Evolutionary conservation across 768 basidiomycete genomes (phyloP), one percentile per base, ranked within the genome.

Genomic region (Hypsizygus marmoreus): DNA sequence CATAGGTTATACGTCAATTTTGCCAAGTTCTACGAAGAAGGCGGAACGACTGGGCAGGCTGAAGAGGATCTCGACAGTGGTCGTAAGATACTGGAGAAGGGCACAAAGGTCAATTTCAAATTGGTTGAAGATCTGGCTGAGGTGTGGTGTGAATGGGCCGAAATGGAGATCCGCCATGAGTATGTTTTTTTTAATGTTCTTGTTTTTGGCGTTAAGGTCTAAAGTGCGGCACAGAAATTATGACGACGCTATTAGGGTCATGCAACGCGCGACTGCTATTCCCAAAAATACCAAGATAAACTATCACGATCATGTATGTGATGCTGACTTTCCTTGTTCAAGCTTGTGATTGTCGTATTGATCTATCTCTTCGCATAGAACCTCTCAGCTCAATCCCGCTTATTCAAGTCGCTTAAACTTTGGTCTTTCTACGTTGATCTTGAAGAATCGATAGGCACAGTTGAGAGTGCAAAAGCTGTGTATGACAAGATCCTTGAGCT

Each of bases 401-500:
- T 99, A 34, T 98, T 99, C 81, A 99, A 99, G 62, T 97, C 94
- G 0, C 72, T 99, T 46, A 99, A 99, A 65, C 79, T 99, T 1
- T 99, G 97, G 97, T 97, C 95, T 0, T 98, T 97, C 73, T 97
- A 95, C 61, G 88, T 95, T 55, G 97, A 99, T 60, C 77, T 98
- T 13, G 95, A 98, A 65, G 97, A 99, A 64, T 95, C 94, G 0
- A 91, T 98, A 58, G 95, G 95, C 1, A 85, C 92, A 0, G 88
- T 97, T 13, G 93, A 95, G 46, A 88, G 87, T 0, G 77, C 95
- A 1, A 97, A 98, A 65, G 79, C 77, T 0, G 91, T 95, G 2
- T 98, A 98, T 60, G 95, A 99, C 73, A 92, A 91, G 68, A 97
- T 99, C 43, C 72, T 98, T 58, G 94, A 97, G 52, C 76, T 99